Evolutionary conservation across 495 filamentous ascomycete species (phyloP), one percentile per base, ranked within the genome.

Genomic region (Eremomyces bilateralis): DNA sequence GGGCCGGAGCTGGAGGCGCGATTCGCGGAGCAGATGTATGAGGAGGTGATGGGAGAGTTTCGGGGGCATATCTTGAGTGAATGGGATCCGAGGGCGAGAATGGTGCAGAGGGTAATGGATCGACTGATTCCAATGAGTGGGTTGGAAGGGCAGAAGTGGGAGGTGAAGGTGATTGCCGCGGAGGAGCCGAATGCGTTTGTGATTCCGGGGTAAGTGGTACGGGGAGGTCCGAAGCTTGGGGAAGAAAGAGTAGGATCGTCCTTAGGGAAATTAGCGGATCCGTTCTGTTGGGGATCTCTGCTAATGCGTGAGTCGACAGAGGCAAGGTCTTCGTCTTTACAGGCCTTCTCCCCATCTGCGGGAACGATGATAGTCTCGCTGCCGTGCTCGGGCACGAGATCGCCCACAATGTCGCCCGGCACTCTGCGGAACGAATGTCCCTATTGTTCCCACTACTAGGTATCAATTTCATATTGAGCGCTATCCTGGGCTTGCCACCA

Each of bases 251-350:
- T 15, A 33, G n/a, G 16, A 1, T 33, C 33, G 13, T 5, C 27
- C 6, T 18, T 20, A 4, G 0, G 13, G 20, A 4, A 8, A 28
- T 13, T 8, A 17, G 24, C 29, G 4, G 16, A 6, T 24, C 8
- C n/a, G 20, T n/a, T n/a, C n/a, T n/a, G n/a, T n/a, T n/a, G n/a
- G n/a, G n/a, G n/a, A n/a, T n/a, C n/a, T n/a, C n/a, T n/a, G 20
- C 12, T 29, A 35, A 22, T 47, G 44, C 41, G 32, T 35, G 25
- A 13, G 27, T 21, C 13, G 27, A 31, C 15, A 71, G 69, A 4
- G 84, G 83, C 1, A 90, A 91, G 45, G 83, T 95, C 13, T 93
- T 94, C 45, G 84, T 95, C 3, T 91, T 76, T 42, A 78, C 69
- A 6, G 56, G 85, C 15, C 76, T 95, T 15, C 46, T 95, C 29